A percentile compares a stretch with the other conserved stretches of the same genome.
Evolutionary conservation across 2,329 filamentous ascomycete genomes (phyloP).

Genomic region (Aspergillus uvarum): DNA sequence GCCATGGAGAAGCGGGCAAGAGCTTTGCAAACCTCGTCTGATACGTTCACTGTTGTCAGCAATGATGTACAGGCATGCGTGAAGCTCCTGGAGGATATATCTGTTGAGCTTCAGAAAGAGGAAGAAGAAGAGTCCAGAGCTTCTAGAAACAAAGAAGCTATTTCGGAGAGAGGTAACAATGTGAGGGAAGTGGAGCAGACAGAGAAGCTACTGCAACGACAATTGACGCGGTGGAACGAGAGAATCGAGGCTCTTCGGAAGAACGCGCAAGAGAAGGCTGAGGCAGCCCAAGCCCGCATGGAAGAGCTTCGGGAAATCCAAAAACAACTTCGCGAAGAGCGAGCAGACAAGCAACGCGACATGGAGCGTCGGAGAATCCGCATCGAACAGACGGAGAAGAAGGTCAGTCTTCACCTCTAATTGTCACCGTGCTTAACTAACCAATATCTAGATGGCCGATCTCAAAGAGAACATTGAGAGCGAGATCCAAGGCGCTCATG

Average conservation of each 20-base stretch:
- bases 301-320: conserved; percentile 81
- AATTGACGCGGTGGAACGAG: conserved; percentile 81
- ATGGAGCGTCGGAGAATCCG: conserved; percentile 89
- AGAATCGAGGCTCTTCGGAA: conserved; percentile 80
- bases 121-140: conserved; percentile 85
- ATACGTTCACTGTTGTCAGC: conserved; percentile 81
- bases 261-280: conserved; percentile 77
- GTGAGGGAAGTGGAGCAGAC: conserved; percentile 88
- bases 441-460: conserved; percentile 75
- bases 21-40: conserved; percentile 85
- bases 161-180: conserved; percentile 84
- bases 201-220: conserved; percentile 77
- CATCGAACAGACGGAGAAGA: conserved; percentile 98
- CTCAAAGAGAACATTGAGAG: conserved; percentile 96
- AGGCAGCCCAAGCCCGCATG: conserved; percentile 82
- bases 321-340: conserved; percentile 76
- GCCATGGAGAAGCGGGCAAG: conserved; percentile 81
- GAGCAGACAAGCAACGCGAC: conserved; percentile 81
- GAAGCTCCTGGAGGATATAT: conserved; percentile 84
- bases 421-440: conserved; percentile 15
- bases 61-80: conserved; percentile 85
- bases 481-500: conserved; percentile 84
- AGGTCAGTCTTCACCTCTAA: conserved; percentile 57
- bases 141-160: conserved; percentile 76
- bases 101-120: conserved; percentile 80